phyloP scores from a whole-genome alignment of 805 yeast species.

The Wickerhamiella occidentalis region DNA sequence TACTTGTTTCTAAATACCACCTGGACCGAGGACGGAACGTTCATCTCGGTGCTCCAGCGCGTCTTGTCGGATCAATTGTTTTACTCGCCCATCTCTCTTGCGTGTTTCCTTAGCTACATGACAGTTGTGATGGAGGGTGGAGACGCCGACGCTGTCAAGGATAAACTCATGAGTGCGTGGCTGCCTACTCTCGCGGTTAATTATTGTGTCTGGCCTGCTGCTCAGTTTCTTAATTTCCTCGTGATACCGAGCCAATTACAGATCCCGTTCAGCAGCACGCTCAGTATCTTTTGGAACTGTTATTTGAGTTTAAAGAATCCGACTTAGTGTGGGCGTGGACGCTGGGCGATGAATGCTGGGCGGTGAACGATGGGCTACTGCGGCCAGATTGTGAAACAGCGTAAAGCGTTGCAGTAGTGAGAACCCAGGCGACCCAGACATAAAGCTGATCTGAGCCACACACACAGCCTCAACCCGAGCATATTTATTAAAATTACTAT shows the following conservation, averaged over 20 bases:
- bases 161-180: slow-evolving; percentile 51
- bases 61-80: slow-evolving; percentile 83
- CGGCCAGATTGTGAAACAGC: no score
- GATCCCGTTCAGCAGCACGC: slow-evolving; percentile 78
- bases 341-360: no score
- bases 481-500: no score
- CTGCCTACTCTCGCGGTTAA: slow-evolving; percentile 53
- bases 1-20: slow-evolving; percentile 65
- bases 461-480: no score
- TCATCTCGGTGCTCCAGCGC: slow-evolving; percentile 65
- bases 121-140: slow-evolving; percentile 72
- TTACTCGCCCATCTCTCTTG: slow-evolving; percentile 76
- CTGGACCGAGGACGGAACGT: slow-evolving; percentile 66
- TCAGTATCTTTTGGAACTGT: slow-evolving; percentile 92
- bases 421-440: no score
- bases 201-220: slow-evolving; percentile 84
- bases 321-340: no score
- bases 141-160: slow-evolving; percentile 46
- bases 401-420: no score
- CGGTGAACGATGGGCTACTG: no score
- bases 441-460: no score
- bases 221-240: slow-evolving; percentile 68
- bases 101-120: slow-evolving; percentile 71
- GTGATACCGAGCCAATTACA: slow-evolving; percentile 69
- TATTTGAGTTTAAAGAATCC: slow-evolving; percentile 74